phyloP scores from a whole-genome alignment of 2,329 filamentous ascomycete species.

The Sclerotinia spermophila region DNA sequence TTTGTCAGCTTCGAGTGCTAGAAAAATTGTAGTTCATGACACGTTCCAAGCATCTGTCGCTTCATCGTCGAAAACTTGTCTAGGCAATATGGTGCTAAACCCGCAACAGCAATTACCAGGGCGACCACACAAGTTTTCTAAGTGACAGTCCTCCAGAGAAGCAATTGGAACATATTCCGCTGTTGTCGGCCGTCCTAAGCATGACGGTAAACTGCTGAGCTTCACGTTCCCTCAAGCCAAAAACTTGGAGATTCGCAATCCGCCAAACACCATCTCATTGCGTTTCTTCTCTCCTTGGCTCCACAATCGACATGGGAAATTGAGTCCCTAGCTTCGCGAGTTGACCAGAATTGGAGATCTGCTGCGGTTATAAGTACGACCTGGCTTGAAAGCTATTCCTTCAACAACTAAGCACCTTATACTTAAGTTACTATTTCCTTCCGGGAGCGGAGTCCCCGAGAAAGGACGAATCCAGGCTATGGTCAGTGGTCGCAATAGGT shows the following conservation, averaged over 20 bases:
- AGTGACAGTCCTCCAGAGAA: too few relatives aligned
- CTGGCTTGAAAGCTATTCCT: background rate
- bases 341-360: background rate
- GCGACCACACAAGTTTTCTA: too few relatives aligned
- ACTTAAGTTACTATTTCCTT: background rate
- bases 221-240: background rate
- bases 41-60: too few relatives aligned
- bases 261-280: background rate
- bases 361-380: background rate
- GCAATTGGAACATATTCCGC: too few relatives aligned
- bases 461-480: fast-evolving
- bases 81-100: too few relatives aligned
- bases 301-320: background rate
- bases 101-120: too few relatives aligned
- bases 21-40: too few relatives aligned
- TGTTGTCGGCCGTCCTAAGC: background rate
- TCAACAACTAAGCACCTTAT: background rate
- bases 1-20: too few relatives aligned
- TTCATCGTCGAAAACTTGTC: too few relatives aligned
- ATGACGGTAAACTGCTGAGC: background rate
- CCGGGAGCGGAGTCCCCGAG: background rate
- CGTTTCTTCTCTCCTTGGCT: fast-evolving
- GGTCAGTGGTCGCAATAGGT: too few relatives aligned
- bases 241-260: background rate
- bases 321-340: fast-evolving